A percentile compares a stretch with the other conserved stretches of the same genome.
phyloP scores from a whole-genome alignment of 192 early-diverging fungal species.

The Geranomyces variabilis region DNA sequence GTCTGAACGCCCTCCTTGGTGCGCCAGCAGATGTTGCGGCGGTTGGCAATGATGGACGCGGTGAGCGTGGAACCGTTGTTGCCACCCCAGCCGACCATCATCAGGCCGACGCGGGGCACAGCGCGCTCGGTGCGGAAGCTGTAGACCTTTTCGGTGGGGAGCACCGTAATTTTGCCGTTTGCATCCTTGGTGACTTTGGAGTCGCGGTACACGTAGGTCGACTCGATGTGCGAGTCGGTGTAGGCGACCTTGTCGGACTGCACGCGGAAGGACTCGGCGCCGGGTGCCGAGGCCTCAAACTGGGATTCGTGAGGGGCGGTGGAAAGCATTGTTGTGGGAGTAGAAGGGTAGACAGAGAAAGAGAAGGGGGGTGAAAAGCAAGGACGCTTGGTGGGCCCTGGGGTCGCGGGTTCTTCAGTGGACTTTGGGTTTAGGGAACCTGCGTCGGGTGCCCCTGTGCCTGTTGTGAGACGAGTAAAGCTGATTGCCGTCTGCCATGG shows the following conservation, averaged over 20 bases:
- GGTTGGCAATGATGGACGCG: conserved; percentile 95
- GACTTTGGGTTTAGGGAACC: conserved; percentile 68
- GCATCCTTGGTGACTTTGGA: conserved; percentile 67
- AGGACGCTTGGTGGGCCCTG: too few species aligned
- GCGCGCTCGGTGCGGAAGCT: conserved; percentile 84
- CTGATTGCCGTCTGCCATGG: conserved; percentile 69
- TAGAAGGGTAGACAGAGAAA: conserved; percentile 6
- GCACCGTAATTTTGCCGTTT: conserved; percentile 71
- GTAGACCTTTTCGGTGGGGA: conserved; percentile 87
- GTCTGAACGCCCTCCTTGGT: conserved; percentile 90
- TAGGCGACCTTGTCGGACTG: conserved; percentile 88
- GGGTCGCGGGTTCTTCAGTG: conserved; percentile 16
- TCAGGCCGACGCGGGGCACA: conserved; percentile 86
- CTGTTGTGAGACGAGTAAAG: conserved; percentile 80
- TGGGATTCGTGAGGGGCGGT: conserved; percentile 29
- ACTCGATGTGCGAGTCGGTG: conserved; percentile 74
- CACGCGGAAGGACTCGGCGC: conserved; percentile 70
- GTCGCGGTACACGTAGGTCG: conserved; percentile 90
- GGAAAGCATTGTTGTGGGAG: too few species aligned
- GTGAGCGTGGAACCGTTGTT: conserved; percentile 99
- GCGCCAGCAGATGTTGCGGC: conserved; percentile 82
- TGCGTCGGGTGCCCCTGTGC: conserved; percentile 75
- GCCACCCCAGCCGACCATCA: conserved; percentile 99
- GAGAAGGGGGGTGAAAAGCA: conserved; percentile 44
- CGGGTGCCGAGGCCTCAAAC: conserved; percentile 23